Percentiles rank a stretch among this genome's conserved stretches.
These are phyloP conservation scores for Phaeodactylum tricornutum DNA, from an alignment of 108 stramenopile genomes.

Conservation along the genomic window DNA sequence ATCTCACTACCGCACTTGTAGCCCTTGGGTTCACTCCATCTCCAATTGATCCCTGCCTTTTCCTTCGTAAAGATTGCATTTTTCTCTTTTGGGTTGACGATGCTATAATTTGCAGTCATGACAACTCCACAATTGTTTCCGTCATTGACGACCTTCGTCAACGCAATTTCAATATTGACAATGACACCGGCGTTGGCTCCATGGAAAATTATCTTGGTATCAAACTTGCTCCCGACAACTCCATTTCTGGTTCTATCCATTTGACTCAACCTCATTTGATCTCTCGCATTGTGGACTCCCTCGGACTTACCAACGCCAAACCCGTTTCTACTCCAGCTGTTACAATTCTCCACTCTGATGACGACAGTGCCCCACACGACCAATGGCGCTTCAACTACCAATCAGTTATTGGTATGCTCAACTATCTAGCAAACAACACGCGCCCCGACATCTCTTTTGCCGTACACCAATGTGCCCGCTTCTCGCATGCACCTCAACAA, in stretches of 20 bases:
- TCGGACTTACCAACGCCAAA: constrained; percentile 3
- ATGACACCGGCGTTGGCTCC: constrained; percentile 27
- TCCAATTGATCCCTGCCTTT: constrained; percentile 35
- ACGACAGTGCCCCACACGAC: constrained; percentile 1
- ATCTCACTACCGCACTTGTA: constrained; percentile 8
- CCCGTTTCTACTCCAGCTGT: constrained; percentile 4
- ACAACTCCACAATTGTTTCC: neutral
- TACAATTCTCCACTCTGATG: constrained; percentile 1
- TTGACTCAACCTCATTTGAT: constrained; percentile 22
- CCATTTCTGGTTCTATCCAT: constrained; percentile 6
- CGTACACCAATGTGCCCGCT: constrained; percentile 23
- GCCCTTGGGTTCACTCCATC: constrained; percentile 11
- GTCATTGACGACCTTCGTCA: constrained; percentile 9
- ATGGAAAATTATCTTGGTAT: constrained; percentile 4
- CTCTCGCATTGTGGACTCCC: constrained; percentile 10
- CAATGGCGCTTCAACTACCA: constrained; percentile 14
- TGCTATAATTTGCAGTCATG: constrained; percentile 1
- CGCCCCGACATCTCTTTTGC: constrained; percentile 17
- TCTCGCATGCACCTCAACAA: constrained; percentile 17
- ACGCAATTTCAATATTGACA: constrained; percentile 8
- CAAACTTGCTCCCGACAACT: constrained; percentile 2
- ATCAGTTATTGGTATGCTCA: constrained; percentile 11
- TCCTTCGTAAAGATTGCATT: constrained; percentile 14
- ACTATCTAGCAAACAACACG: constrained; percentile 11
- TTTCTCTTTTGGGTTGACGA: constrained; percentile 37